A percentile compares a stretch with the other conserved stretches of the same genome.
Conservation (phyloP, 805 yeast species). For the Lipomyces chichibuensis region DNA sequence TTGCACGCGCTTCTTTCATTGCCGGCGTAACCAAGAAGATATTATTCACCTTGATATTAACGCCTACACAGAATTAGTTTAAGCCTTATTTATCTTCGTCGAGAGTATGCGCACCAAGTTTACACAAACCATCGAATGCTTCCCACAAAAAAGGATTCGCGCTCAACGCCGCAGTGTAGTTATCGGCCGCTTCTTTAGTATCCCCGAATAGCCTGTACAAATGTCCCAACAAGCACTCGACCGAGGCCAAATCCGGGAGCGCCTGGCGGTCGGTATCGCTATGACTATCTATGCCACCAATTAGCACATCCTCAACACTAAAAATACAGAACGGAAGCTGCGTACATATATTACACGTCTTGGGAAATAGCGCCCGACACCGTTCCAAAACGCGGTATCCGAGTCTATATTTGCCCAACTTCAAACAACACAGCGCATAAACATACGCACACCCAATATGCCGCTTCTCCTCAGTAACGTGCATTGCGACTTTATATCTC, state of each 20-base stretch:
- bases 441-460: slow-evolving; percentile 79
- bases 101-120: slow-evolving; percentile 20
- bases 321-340: background rate
- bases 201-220: slow-evolving; percentile 64
- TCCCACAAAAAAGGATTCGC: slow-evolving; percentile 84
- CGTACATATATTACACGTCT: slow-evolving; percentile 23
- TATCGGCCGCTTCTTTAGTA: slow-evolving; percentile 62
- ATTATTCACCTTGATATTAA: slow-evolving; percentile 60
- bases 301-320: background rate
- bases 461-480: slow-evolving; percentile 52
- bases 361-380: slow-evolving; percentile 24
- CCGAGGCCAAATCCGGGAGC: slow-evolving; percentile 70
- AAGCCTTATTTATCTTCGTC: background rate
- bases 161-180: slow-evolving; percentile 69
- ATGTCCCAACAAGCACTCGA: slow-evolving; percentile 70
- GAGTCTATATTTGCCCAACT: slow-evolving; percentile 57
- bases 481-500: slow-evolving; percentile 63
- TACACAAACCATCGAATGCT: slow-evolving; percentile 74
- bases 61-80: slow-evolving; percentile 56
- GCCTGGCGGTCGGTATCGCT: slow-evolving; percentile 35
- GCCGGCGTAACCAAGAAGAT: slow-evolving; percentile 38
- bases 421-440: slow-evolving; percentile 68
- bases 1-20: slow-evolving; percentile 32
- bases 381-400: slow-evolving; percentile 48
- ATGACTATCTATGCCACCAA: slow-evolving; percentile 18